phyloP scores from a whole-genome alignment of 2,329 filamentous ascomycete genomes.

The Cryoendolithus antarcticus region DNA sequence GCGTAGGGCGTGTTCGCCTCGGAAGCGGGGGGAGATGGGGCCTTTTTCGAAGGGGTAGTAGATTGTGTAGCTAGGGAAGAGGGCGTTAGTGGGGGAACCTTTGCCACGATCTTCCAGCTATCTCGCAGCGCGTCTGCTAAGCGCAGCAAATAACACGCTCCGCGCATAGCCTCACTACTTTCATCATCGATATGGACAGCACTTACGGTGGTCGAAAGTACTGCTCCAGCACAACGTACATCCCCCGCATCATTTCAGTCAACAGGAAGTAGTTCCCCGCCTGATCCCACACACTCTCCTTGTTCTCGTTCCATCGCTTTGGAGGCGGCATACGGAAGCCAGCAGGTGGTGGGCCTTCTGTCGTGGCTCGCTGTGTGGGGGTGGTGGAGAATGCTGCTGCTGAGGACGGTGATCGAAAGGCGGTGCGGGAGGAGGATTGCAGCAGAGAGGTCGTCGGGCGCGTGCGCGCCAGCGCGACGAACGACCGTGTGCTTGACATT shows the following conservation, averaged over 20 bases:
- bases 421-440: constrained; percentile 15
- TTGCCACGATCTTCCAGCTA: no score
- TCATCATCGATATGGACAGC: neutral
- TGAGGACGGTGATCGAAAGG: constrained; percentile 32
- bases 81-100: neutral
- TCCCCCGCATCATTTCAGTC: constrained; percentile 90
- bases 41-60: constrained; percentile 99
- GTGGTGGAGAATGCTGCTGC: constrained; percentile 51
- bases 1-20: constrained; percentile 91
- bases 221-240: constrained; percentile 96
- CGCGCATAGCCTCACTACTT: no score
- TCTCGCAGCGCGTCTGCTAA: no score
- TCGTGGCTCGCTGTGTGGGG: constrained; percentile 50
- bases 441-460: constrained; percentile 29
- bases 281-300: constrained; percentile 67
- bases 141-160: no score
- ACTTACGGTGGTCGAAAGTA: constrained; percentile 96
- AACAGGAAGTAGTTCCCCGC: constrained; percentile 89
- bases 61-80: constrained; percentile 69
- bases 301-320: constrained; percentile 67
- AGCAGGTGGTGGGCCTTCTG: constrained; percentile 63
- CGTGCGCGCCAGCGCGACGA: constrained; percentile 35
- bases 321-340: constrained; percentile 67
- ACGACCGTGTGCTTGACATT: constrained; percentile 37
- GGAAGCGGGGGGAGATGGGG: constrained; percentile 93